Evolutionary conservation across 148 eudicot species (phyloP), one percentile per base, ranked within the genome.

Genomic region (Beta vulgaris): DNA sequence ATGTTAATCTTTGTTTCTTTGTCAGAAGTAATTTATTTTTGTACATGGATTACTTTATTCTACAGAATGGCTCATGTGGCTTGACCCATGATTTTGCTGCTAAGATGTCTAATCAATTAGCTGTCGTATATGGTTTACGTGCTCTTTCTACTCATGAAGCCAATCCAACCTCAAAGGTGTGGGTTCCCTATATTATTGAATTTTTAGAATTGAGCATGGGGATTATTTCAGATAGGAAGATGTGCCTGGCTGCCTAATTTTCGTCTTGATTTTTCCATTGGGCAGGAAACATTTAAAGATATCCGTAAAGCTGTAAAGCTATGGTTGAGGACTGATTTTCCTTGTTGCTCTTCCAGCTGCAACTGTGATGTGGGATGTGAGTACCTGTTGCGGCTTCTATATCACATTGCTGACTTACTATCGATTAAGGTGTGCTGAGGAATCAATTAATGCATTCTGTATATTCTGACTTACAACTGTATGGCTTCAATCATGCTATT

Each of bases 61-160:
- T 69, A 68, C 90, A 91, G 93, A 80, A 78, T 59, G 83, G 51
- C 72, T 74, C 77, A 32, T 73, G 67, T 77, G 79, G 76, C 36
- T 57, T 74, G 69, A 69, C 57, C 21, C 77, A n/a, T 55, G 68
- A 37, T 23, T 76, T 75, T 76, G 44, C 57, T 74, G 55, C 39
- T 73, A 34, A 39, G 77, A 84, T 66, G 63, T 79, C 80, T 69
- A 77, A 84, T 78, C 88, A 87, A 62, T 82, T 90, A 73, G 91
- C 90, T 60, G 82, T 74, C 69, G 89, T 88, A 48, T 86, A 90
- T 81, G 80, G 86, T 82, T 79, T 92, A 75, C 97, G 90, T 78
- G 99, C 97, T 39, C 70, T 90, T 58, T 89, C 88, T 73, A 79
- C 76, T 57, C 90, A 88, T 26, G 97, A 95, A 80, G 84, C 86